These are phyloP conservation scores for Trifolium dubium DNA, from an alignment of 306 rosid genomes.

Conservation along the genomic window DNA sequence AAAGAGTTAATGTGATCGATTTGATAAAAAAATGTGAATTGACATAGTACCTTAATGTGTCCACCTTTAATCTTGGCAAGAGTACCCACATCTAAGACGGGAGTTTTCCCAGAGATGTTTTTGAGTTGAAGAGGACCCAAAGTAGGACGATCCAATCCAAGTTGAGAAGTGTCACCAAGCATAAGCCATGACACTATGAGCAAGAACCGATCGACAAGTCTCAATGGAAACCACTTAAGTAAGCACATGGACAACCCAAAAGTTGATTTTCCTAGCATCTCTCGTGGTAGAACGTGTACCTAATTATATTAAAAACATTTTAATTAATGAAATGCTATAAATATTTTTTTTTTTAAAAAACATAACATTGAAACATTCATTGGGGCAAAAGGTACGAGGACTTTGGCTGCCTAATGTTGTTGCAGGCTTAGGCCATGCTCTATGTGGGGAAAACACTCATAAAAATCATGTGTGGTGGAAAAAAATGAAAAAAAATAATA, in stretches of 20 bases:
- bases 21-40: not conserved
- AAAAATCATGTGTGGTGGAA: constrained; percentile 7
- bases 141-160: constrained; percentile 86
- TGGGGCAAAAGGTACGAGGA: constrained; percentile 41
- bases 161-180: constrained; percentile 80
- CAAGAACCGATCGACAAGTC: constrained; percentile 75
- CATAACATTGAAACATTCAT: not conserved
- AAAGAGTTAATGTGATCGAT: constrained; percentile 1
- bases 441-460: constrained; percentile 12
- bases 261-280: constrained; percentile 99
- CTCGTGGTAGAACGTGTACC: constrained; percentile 98
- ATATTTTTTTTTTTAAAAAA: no score
- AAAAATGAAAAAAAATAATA: not conserved
- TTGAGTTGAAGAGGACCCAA: constrained; percentile 96
- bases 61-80: constrained; percentile 91
- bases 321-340: no score
- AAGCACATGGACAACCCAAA: constrained; percentile 99
- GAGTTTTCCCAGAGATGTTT: constrained; percentile 89
- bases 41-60: constrained; percentile 73
- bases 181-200: constrained; percentile 73
- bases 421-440: constrained; percentile 46
- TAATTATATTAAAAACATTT: no score
- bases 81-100: constrained; percentile 95
- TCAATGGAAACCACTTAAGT: constrained; percentile 88
- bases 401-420: constrained; percentile 37